Conservation (phyloP, 257 asterid species). For the Ilex asprella region DNA sequence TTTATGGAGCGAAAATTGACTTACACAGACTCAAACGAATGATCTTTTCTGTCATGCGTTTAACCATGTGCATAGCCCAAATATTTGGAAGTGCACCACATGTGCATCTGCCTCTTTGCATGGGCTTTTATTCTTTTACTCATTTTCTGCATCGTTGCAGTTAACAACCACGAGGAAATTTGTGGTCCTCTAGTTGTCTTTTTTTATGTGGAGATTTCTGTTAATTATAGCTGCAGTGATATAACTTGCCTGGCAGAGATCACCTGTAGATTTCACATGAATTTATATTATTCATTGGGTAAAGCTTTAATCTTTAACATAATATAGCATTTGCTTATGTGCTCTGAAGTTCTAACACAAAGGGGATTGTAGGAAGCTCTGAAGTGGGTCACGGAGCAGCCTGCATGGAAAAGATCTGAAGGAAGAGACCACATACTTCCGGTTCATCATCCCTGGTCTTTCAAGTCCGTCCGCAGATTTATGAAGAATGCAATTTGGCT, state of each 20-base stretch:
- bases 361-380: constrained; percentile 60
- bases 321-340: neutral
- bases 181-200: neutral
- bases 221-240: neutral
- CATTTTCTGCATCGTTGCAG: too few species aligned
- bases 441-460: constrained; percentile 99
- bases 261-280: neutral
- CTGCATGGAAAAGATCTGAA: constrained; percentile 95
- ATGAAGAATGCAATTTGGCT: constrained; percentile 95
- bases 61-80: too few species aligned
- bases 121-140: too few species aligned
- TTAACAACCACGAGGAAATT: neutral
- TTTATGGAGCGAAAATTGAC: too few species aligned
- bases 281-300: neutral
- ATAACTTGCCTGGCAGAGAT: neutral
- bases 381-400: constrained; percentile 90
- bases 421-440: constrained; percentile 99
- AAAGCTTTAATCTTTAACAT: neutral
- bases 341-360: neutral
- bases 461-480: constrained; percentile 81
- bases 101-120: too few species aligned
- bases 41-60: too few species aligned
- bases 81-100: too few species aligned
- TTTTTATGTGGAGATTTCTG: neutral
- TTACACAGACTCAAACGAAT: too few species aligned